These are phyloP conservation scores for Tolypocladium sp. DNA, from an alignment of 2,329 filamentous ascomycete genomes.

Conservation along the genomic window DNA sequence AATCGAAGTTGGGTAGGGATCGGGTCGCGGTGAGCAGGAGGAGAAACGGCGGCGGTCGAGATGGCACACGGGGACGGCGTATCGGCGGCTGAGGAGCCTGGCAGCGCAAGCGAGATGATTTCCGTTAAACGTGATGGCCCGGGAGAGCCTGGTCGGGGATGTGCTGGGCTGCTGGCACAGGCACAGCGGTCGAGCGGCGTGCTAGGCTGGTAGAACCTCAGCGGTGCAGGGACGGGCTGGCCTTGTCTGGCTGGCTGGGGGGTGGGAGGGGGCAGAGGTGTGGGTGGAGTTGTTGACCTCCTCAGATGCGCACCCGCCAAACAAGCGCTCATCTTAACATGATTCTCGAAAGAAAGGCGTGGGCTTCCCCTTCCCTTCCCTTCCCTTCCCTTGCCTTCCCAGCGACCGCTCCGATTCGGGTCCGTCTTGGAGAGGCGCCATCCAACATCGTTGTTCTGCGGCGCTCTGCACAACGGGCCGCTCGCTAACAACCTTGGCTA, in stretches of 20 bases:
- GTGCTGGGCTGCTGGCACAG: conserved; percentile 10
- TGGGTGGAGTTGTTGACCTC: too few species aligned
- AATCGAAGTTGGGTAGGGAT: conserved; percentile 2
- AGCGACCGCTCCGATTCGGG: background rate
- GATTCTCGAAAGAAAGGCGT: background rate
- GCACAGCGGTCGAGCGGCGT: background rate
- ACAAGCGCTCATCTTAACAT: background rate
- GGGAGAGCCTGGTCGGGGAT: conserved; percentile 23
- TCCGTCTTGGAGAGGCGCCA: background rate
- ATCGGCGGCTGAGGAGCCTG: conserved; percentile 36
- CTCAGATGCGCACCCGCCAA: too few species aligned
- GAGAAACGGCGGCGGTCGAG: conserved; percentile 6
- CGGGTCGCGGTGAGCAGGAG: conserved; percentile 3
- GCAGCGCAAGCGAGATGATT: conserved; percentile 45
- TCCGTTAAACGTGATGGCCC: conserved; percentile 31
- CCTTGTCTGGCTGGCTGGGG: too few species aligned
- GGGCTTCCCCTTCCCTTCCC: background rate
- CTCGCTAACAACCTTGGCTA: background rate
- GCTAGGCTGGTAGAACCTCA: background rate
- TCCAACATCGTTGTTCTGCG: background rate
- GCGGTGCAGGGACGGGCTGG: background rate
- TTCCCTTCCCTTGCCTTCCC: too few species aligned
- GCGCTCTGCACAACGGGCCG: background rate
- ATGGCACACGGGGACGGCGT: conserved; percentile 16
- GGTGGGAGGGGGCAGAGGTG: too few species aligned